These are phyloP conservation scores for Rhinocladiella mackenziei DNA, from an alignment of 2,329 filamentous ascomycete genomes.

Conservation along the genomic window DNA sequence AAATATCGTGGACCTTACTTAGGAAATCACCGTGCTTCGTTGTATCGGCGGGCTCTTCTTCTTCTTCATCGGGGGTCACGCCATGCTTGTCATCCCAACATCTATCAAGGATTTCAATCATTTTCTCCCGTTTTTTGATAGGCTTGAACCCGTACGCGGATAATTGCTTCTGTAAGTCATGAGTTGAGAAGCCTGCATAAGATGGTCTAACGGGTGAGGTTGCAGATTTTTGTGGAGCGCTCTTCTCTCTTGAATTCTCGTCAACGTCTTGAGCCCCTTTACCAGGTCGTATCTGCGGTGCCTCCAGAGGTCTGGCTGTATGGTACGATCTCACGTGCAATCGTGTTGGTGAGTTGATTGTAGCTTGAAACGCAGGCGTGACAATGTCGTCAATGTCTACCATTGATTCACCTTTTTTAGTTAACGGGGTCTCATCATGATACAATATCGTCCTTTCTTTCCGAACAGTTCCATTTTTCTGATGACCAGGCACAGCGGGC, in stretches of 20 bases:
- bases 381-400: constrained; percentile 24
- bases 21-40: constrained; percentile 27
- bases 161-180: constrained; percentile 60
- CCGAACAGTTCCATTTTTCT: not conserved
- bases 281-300: no score
- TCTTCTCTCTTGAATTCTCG: no score
- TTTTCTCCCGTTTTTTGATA: constrained; percentile 62
- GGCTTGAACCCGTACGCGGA: constrained; percentile 67
- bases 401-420: constrained; percentile 2
- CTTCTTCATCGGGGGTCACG: constrained; percentile 8
- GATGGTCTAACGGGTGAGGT: constrained; percentile 53
- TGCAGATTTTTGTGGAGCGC: no score
- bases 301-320: constrained; percentile 6
- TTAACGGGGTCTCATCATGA: constrained; percentile 2
- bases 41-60: constrained; percentile 10
- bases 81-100: constrained; percentile 64
- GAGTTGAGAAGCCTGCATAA: constrained; percentile 59
- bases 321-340: constrained; percentile 8
- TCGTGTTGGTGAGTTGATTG: not conserved
- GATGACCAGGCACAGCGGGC: constrained; percentile 1
- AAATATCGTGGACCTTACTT: constrained; percentile 26
- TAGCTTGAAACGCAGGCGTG: constrained; percentile 4
- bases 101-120: constrained; percentile 65
- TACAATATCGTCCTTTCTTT: not conserved
- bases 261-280: no score